Evolutionary conservation across 306 rosid species (phyloP), one percentile per base, ranked within the genome.

Genomic region (Pterocarpus santalinus): DNA sequence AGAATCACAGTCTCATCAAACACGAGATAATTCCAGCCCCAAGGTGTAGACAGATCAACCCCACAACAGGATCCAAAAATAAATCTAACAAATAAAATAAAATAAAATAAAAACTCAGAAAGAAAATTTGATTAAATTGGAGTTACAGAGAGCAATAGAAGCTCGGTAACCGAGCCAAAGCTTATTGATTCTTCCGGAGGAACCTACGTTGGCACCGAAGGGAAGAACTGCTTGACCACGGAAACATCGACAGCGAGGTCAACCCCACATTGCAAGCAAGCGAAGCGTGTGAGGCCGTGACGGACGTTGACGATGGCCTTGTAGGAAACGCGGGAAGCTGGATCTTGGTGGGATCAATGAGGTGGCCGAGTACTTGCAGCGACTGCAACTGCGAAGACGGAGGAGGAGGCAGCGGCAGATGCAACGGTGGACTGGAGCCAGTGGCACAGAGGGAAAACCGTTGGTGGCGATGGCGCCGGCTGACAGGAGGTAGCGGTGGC

Each of bases 341-440:
- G 90, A 95, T 89, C 97, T 95, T 95, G 65, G 99, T 70, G 7
- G 98, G 99, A 89, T 95, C 99, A 80, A 93, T 90, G 75, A 97
- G 97, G 30, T 88, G 99, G 0, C 96, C 93, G 7, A 92, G 93
- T 22, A 74, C 87, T 32, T 91, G 91, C 10, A 65, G 79, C 68
- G 72, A 76, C 36, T 47, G 80, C 61, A 56, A 65, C 28, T 63
- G 69, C 32, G 81, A 47, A 12, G 28, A 22, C 28, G 70, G 4
- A 16, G 72, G 80, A 41, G 67, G 66, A 28, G 66, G 77, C 58
- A 65, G 44, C 1, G 58, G 39, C 28, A 74, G 72, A 22, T 88
- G 67, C 4, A 67, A 47, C 8, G 83, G 81, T 3, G 80, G 67
- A n/a, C n/a, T 8, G 67, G 66, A 28, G 66, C 74, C 58, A 65